Evolutionary conservation across 106 monocot species (phyloP).

Genomic region (Agapanthus africanus): DNA sequence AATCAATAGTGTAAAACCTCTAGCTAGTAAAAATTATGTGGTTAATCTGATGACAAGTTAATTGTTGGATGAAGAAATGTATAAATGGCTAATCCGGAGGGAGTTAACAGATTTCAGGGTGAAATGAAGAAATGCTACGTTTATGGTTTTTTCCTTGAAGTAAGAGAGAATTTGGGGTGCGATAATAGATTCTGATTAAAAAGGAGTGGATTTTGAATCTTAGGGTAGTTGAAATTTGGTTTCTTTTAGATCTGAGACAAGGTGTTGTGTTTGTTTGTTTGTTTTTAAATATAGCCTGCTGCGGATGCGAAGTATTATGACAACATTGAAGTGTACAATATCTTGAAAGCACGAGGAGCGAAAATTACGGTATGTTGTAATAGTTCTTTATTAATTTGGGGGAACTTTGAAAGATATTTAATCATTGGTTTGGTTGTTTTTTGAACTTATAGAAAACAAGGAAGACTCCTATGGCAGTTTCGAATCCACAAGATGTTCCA

Average conservation of each 20-base stretch:
- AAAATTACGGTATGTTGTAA: conserved; percentile 7
- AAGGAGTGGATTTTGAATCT: not conserved
- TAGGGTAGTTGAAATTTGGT: not conserved
- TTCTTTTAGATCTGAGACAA: not conserved
- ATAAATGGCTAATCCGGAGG: too few species aligned
- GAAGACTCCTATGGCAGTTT: conserved; percentile 89
- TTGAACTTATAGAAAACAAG: conserved; percentile 45
- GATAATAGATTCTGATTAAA: too few species aligned
- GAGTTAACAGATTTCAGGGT: too few species aligned
- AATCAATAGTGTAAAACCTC: too few species aligned
- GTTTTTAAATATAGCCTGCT: conserved; percentile 15
- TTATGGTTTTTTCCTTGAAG: too few species aligned
- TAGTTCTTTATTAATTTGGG: not conserved
- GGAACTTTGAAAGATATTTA: not conserved
- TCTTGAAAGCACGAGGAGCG: conserved; percentile 23
- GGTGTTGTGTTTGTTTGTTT: not conserved
- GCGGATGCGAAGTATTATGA: conserved; percentile 26
- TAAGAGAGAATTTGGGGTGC: too few species aligned
- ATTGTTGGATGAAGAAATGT: too few species aligned
- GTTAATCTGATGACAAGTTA: too few species aligned
- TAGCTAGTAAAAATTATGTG: too few species aligned
- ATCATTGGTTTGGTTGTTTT: not conserved
- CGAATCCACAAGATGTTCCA: conserved; percentile 83
- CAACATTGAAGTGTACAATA: conserved; percentile 18
- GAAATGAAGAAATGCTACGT: too few species aligned